Evolutionary conservation across 257 asterid species (phyloP), one percentile per base, ranked within the genome.

Genomic region (Primulina eburnea): DNA sequence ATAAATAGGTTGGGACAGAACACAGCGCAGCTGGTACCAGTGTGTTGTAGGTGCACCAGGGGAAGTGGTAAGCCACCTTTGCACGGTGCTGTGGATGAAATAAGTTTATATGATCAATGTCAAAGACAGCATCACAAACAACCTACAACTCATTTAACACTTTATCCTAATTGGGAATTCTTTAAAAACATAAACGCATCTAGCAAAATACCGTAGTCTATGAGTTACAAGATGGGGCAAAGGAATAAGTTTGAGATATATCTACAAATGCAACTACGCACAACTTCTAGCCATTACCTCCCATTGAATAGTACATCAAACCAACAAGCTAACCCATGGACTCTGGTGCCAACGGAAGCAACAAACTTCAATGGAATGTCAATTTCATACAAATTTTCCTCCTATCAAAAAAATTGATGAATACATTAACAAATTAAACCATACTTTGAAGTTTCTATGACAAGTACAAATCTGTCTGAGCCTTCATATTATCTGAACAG

Each of bases 21-120:
- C 97, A 75, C 99, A 94, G n/a, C 99, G 95, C 66, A 94, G 88
- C 78, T 94, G 99, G 80, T 94, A 94, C 99, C 99, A 94, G 75
- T 94, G 99, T 3, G 99, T 94, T 47, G 97, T 94, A 34, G 93
- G 96, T 10, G 97, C 89, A 43, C 99, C 98, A 47, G 99, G 99
- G 73, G 96, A 94, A 66, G 99, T 94, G 72, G 87, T 89, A 70
- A 94, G 90, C 97, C 97, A 94, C 82, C 99, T 83, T 75, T 82
- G 97, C 33, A 94, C 97, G 14, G 90, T 78, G 86, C 99, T 94
- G 76, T 66, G 16, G 61, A 58, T 65, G 58, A 69, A 29, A 62
- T 57, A 70, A 63, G 53, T 64, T 64, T 26, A 57, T 16, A 64
- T 9, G n/a, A 43, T 43, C 53, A 12, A 43, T 43, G 53, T 43